Conservation (phyloP, 2,329 filamentous ascomycete species). For the Pleomassaria siparia region DNA sequence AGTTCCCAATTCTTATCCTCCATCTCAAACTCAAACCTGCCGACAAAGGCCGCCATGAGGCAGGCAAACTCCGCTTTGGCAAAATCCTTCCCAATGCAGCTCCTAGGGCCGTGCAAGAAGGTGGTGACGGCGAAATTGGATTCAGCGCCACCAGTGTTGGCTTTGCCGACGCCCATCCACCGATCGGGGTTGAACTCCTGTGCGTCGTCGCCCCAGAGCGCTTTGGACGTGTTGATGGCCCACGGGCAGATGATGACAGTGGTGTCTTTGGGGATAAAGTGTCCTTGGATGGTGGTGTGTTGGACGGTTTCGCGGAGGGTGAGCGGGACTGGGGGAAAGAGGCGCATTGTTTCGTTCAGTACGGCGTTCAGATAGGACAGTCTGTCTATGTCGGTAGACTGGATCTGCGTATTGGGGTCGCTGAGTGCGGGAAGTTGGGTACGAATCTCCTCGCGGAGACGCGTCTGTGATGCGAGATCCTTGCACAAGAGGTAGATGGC, state of each 20-base stretch:
- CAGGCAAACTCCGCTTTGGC: conserved; percentile 84
- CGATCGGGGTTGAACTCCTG: conserved; percentile 73
- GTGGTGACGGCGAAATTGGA: conserved; percentile 79
- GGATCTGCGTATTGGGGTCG: conserved; percentile 46
- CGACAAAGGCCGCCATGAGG: conserved; percentile 74
- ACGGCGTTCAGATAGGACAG: conserved; percentile 78
- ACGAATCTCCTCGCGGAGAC: conserved; percentile 55
- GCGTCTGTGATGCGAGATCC: conserved; percentile 51
- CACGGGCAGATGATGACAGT: conserved; percentile 64
- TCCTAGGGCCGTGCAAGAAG: conserved; percentile 82
- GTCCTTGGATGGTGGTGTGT: conserved; percentile 66
- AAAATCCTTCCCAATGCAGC: conserved; percentile 82
- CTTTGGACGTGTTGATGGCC: conserved; percentile 69
- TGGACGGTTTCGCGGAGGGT: conserved; percentile 67
- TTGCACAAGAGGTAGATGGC: conserved; percentile 55
- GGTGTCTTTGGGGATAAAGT: conserved; percentile 70
- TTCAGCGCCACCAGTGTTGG: conserved; percentile 68
- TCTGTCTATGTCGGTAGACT: conserved; percentile 64
- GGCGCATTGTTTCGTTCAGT: conserved; percentile 74
- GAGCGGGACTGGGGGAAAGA: conserved; percentile 69
- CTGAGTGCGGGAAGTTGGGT: conserved; percentile 47
- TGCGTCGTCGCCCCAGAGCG: conserved; percentile 77
- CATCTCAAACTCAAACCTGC: conserved; percentile 69
- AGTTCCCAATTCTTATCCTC: conserved; percentile 63
- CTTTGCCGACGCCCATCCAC: conserved; percentile 47